Evolutionary conservation across 805 yeast genomes (phyloP), one percentile per base, ranked within the genome.

Genomic region (Saccharomycopsis sp.): DNA sequence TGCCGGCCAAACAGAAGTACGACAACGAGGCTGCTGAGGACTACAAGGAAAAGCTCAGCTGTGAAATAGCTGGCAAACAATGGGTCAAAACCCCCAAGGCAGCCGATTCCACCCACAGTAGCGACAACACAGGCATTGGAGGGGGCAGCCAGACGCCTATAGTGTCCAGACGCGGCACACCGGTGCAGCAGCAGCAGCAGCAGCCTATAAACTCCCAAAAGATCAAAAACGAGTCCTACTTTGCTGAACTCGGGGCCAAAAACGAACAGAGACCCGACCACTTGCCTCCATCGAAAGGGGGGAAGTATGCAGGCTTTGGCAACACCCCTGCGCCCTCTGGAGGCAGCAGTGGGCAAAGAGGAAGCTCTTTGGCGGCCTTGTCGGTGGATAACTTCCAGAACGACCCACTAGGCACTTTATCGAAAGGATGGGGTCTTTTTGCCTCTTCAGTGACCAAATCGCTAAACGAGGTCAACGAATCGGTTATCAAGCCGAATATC

Each of bases 341-440:
- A 29, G 37, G 37, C 5, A 51, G 60, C 46, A 62, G 64, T 21
- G 65, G 67, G 48, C 76, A 72, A 52, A 51, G 40, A 21, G 54
- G 44, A n/a, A 80, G 82, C 1, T 73, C 84, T 7, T 71, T 81
- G 41, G 68, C 85, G 8, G 78, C 79, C 1, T 78, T 89, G 65
- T 82, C 87, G 5, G 65, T 87, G 8, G 89, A 87, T 62, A 83
- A 83, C 56, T 74, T 88, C 54, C 95, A 87, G 70, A 72, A 70
- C 46, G 98, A 94, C 69, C 98, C 99, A 3, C 64, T 91, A 55
- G 96, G 96, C n/a, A 87, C 97, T 0, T 78, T 94, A 56, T 71
- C 89, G 46, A 89, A 85, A 71, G 98, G 99, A 21, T 94, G 98
- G 97, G 91, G 96, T 24, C 73, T 94, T 62, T 90, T 94, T 67